These are phyloP conservation scores for Verruconis gallopava DNA, from an alignment of 2,329 filamentous ascomycete genomes.

Conservation along the genomic window DNA sequence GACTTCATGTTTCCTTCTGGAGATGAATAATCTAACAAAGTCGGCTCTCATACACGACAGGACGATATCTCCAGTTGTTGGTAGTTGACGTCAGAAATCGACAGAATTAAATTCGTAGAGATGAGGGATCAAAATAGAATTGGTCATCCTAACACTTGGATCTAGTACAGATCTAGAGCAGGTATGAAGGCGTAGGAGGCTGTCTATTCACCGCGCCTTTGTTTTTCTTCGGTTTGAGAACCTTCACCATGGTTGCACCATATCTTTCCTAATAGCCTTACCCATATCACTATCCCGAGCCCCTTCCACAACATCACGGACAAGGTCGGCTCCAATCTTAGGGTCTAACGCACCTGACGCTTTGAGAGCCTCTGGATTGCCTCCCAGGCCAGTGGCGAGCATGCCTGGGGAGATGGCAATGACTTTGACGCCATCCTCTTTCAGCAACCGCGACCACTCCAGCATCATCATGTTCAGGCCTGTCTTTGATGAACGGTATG, in stretches of 20 bases:
- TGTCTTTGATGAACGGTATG: conserved; percentile 32
- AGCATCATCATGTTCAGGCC: conserved; percentile 38
- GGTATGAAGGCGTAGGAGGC: no score
- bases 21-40: no score
- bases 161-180: no score
- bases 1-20: no score
- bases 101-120: no score
- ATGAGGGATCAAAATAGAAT: no score
- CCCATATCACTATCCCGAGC: conserved; percentile 26
- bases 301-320: conserved; percentile 28
- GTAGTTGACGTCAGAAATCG: no score
- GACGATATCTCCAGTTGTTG: no score
- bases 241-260: conserved; percentile 26
- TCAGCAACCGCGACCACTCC: conserved; percentile 31
- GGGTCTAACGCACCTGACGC: conserved; percentile 26
- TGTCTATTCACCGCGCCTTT: no score
- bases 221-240: no score
- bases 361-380: conserved; percentile 16
- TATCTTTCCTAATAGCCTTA: conserved; percentile 23
- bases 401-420: conserved; percentile 35
- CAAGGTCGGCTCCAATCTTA: conserved; percentile 23
- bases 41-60: no score
- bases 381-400: conserved; percentile 31
- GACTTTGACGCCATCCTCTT: conserved; percentile 35
- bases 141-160: no score